Evolutionary conservation across 2,329 filamentous ascomycete genomes (phyloP).

Genomic region (Rutstroemia sp.): DNA sequence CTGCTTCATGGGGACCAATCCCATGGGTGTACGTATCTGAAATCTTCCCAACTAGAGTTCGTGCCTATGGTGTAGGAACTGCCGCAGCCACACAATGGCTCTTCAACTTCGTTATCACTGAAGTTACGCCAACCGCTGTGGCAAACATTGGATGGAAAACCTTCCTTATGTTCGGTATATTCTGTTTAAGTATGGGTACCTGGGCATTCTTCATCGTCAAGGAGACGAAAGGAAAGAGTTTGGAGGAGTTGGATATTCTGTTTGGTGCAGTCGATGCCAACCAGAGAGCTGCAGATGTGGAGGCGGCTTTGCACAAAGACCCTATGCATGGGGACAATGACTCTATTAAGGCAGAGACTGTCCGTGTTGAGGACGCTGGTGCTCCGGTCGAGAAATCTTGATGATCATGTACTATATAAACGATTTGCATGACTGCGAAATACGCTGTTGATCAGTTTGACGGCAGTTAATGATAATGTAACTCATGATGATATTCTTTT

Average conservation of each 20-base stretch:
- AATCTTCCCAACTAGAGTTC: conserved; percentile 43
- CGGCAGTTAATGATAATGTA: neutral
- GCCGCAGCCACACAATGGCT: conserved; percentile 64
- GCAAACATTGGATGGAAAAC: conserved; percentile 37
- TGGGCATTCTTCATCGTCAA: conserved; percentile 50
- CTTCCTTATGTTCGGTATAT: conserved; percentile 40
- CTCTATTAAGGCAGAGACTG: neutral
- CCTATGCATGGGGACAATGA: neutral
- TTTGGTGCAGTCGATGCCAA: conserved; percentile 14
- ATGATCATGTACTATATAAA: neutral
- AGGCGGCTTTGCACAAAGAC: conserved; percentile 12
- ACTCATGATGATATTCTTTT: neutral
- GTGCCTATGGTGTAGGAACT: conserved; percentile 52
- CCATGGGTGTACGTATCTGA: conserved; percentile 45
- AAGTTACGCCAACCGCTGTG: conserved; percentile 44
- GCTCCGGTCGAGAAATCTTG: neutral
- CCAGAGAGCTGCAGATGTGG: conserved; percentile 9
- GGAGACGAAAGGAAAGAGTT: conserved; percentile 60
- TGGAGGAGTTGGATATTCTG: conserved; percentile 46
- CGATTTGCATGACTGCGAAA: neutral
- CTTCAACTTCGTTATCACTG: conserved; percentile 50
- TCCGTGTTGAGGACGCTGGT: neutral
- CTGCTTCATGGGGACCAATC: conserved; percentile 45
- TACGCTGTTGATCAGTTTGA: neutral
- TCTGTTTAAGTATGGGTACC: conserved; percentile 35